Evolutionary conservation across 441 rosid species (phyloP).

Genomic region (Pelargonium fulgidum): DNA sequence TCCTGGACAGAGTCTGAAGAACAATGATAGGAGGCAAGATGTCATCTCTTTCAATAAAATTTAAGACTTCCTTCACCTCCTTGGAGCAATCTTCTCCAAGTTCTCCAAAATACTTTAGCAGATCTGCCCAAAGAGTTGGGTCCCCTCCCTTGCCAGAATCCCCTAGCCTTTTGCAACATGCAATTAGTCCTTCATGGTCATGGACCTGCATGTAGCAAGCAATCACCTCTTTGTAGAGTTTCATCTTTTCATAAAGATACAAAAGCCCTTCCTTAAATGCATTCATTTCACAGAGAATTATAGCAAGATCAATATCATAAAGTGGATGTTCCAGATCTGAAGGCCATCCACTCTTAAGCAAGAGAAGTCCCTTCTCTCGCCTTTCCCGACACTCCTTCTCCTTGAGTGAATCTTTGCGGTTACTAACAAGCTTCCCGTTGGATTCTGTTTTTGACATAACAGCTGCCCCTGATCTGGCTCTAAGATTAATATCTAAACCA

Average conservation of each 20-base stretch:
- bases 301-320: slow-evolving; percentile 92
- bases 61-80: slow-evolving; percentile 88
- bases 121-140: slow-evolving; percentile 95
- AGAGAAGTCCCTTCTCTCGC: slow-evolving; percentile 58
- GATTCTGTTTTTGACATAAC: slow-evolving; percentile 29
- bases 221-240: slow-evolving; percentile 86
- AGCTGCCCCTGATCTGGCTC: slow-evolving; percentile 34
- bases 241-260: slow-evolving; percentile 91
- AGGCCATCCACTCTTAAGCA: slow-evolving; percentile 91
- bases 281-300: slow-evolving; percentile 94
- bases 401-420: slow-evolving; percentile 30
- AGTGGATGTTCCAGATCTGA: slow-evolving; percentile 81
- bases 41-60: slow-evolving; percentile 85
- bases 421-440: slow-evolving; percentile 37
- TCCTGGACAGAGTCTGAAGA: slow-evolving; percentile 80
- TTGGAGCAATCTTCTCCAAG: slow-evolving; percentile 95
- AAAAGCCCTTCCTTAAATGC: slow-evolving; percentile 74
- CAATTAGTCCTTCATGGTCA: slow-evolving; percentile 88
- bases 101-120: slow-evolving; percentile 94
- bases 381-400: slow-evolving; percentile 49
- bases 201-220: slow-evolving; percentile 96
- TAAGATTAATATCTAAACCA: slow-evolving; percentile 40
- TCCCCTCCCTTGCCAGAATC: slow-evolving; percentile 90
- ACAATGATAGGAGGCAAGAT: slow-evolving; percentile 93
- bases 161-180: slow-evolving; percentile 90